Evolutionary conservation across 1,139 yeast species (phyloP), one percentile per base, ranked within the genome.

Genomic region (Debaryomycetaceae sp.): DNA sequence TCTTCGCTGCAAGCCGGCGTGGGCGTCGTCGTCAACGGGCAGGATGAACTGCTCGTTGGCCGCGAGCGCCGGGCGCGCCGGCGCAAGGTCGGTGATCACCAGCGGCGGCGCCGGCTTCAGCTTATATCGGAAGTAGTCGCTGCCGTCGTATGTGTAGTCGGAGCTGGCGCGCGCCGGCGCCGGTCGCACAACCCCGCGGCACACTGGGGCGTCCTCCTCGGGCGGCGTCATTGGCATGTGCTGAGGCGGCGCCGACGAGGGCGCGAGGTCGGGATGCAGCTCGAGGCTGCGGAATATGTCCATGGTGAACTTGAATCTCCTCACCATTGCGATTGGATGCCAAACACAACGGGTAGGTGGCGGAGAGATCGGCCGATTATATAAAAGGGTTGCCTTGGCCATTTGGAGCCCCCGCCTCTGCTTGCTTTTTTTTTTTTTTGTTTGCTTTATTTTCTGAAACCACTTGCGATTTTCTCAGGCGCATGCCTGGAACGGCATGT

Each of bases 61-160:
- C 18, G 6, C 19, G n/a, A 9, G 25, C 21, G 4, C 6, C 16
- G 4, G 29, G 23, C 13, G 29, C 20, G 20, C 23, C 22, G 29
- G 14, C 25, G 4, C 20, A 17, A 18, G 21, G 9, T 17, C 16
- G 5, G 29, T 27, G 19, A 15, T 27, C n/a, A 27, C 15, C 10
- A 13, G n/a, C 4, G 29, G 29, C 12, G 15, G 23, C 9, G 23
- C 24, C 8, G 27, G 24, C 20, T 22, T 25, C 31, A 25, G 24
- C n/a, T 30, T 29, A 19, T 23, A 33, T 6, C 18, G 26, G 21
- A 33, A 33, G 20, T 33, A 33, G 22, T 33, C 36, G n/a, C 25
- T 14, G 6, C 16, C n/a, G 11, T 19, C 20, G 15, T 25, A 29
- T 6, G 25, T 27, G 14, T 33, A 33, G 13, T 31, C 27, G 4